Evolutionary conservation across 176 grass and related monocot species (phyloP), one percentile per base, ranked within the genome.

Genomic region (Eremochloa ophiuroides): DNA sequence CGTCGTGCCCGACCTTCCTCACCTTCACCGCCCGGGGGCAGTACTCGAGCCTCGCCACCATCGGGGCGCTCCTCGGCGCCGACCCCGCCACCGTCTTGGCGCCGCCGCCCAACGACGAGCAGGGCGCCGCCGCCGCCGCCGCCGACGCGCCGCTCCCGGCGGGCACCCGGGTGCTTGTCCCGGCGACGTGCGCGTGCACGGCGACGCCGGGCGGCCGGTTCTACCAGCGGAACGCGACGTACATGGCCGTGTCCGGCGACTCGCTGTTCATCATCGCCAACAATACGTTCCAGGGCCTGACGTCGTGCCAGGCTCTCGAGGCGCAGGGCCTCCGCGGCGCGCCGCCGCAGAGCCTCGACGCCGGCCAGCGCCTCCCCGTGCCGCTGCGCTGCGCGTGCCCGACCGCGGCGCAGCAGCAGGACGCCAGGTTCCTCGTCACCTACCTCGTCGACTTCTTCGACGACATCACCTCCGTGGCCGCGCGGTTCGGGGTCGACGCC

Each of bases 361-460:
- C 53, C 0, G 77, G 80, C 2, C 15, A 75, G 71, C 1, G 2
- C 0, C 13, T 92, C 48, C 75, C 48, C 4, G 73, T 91, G 25
- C 91, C 91, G 73, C 88, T 97, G 14, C 85, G 94, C 48, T 97
- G 91, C 75, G 94, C 94, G 35, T 97, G 94, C 53, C 91, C 94
- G 7, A 90, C 60, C 61, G 41, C 64, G 37, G 70, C 75, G 20
- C 89, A 97, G 82, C 73, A 0, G 51, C 56, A 4, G 89, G 87
- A 0, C n/a, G 74, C 75, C 4, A 81, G 77, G 77, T 94, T 84
- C 78, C 69, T 97, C 42, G 78, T 94, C 2, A 88, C 75, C 40
- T 94, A 97, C 79, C 41, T 90, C 73, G 82, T 97, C 39, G 87
- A 41, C 66, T 1, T 16, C 2, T 44, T 70, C 68, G 89, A 97